A percentile compares a stretch with the other conserved stretches of the same genome.
phyloP scores from a whole-genome alignment of 2,329 filamentous ascomycete genomes.

The Microsporum ferrugineum region DNA sequence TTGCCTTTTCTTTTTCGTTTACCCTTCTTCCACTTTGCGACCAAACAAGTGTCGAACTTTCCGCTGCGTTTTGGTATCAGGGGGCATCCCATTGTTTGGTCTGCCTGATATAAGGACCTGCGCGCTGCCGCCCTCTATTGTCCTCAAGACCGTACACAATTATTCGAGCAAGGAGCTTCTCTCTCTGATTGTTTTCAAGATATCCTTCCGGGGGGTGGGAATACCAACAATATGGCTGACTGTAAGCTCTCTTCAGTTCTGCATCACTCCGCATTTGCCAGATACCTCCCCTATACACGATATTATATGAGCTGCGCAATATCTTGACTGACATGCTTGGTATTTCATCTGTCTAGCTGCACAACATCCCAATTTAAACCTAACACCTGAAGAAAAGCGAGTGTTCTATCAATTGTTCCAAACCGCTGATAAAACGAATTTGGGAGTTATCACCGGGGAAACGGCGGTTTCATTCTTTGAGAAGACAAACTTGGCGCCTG shows the following conservation, averaged over 20 bases:
- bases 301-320: background rate
- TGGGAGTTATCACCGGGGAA: slow-evolving; percentile 91
- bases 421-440: slow-evolving; percentile 79
- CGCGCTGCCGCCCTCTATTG: background rate
- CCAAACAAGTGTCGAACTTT: background rate
- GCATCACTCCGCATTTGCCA: background rate
- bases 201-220: background rate
- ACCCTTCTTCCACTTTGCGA: background rate
- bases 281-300: no score
- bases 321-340: background rate
- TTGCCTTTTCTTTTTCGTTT: background rate
- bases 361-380: slow-evolving; percentile 60
- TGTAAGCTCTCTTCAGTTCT: background rate
- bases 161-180: background rate
- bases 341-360: background rate
- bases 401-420: slow-evolving; percentile 87
- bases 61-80: background rate
- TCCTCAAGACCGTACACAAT: background rate
- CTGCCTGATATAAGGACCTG: background rate
- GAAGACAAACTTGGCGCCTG: slow-evolving; percentile 78
- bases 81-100: background rate
- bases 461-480: slow-evolving; percentile 96
- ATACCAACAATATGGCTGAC: slow-evolving; percentile 1
- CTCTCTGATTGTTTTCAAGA: background rate
- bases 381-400: slow-evolving; percentile 84